Conservation (phyloP, 1,284 basidiomycete species). For the Cutaneotrichosporon sp. region DNA sequence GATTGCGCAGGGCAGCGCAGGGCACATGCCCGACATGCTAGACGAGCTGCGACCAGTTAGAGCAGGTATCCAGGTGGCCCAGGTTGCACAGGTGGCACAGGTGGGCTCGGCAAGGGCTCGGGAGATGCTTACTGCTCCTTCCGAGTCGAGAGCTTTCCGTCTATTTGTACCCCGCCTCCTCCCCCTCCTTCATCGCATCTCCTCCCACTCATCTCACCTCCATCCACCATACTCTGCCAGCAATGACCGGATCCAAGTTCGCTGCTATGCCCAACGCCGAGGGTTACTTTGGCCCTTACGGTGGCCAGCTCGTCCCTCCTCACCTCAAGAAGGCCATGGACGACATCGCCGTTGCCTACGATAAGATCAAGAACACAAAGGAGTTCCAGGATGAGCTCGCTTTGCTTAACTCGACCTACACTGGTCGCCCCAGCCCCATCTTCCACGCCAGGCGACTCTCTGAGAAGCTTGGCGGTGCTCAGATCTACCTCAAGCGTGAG, state of each 20-base stretch:
- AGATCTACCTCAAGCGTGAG: conserved; percentile 85
- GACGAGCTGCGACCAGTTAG: too few species aligned
- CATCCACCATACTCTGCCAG: background rate
- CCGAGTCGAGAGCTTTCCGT: too few species aligned
- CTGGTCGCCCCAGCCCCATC: conserved; percentile 18
- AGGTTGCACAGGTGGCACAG: too few species aligned
- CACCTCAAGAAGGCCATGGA: conserved; percentile 20
- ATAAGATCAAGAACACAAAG: conserved; percentile 15
- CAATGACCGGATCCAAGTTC: conserved; percentile 12
- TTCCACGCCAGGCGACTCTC: conserved; percentile 65
- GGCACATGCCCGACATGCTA: too few species aligned
- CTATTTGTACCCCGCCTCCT: background rate
- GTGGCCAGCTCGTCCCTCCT: conserved; percentile 16
- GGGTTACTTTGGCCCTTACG: conserved; percentile 22
- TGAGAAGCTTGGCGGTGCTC: conserved; percentile 74
- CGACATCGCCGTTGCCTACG: conserved; percentile 18
- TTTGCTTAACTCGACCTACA: conserved; percentile 14
- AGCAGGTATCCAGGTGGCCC: too few species aligned
- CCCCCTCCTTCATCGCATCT: background rate
- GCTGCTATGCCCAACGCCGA: conserved; percentile 22
- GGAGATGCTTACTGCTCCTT: too few species aligned
- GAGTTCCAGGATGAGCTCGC: conserved; percentile 21
- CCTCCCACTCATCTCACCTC: background rate
- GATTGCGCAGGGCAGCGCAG: too few species aligned
- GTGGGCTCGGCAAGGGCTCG: too few species aligned